Percentiles rank a stretch among this genome's conserved stretches.
These are phyloP conservation scores for Candida xiaguanensis DNA, from an alignment of 805 yeast species.

Conservation along the genomic window DNA sequence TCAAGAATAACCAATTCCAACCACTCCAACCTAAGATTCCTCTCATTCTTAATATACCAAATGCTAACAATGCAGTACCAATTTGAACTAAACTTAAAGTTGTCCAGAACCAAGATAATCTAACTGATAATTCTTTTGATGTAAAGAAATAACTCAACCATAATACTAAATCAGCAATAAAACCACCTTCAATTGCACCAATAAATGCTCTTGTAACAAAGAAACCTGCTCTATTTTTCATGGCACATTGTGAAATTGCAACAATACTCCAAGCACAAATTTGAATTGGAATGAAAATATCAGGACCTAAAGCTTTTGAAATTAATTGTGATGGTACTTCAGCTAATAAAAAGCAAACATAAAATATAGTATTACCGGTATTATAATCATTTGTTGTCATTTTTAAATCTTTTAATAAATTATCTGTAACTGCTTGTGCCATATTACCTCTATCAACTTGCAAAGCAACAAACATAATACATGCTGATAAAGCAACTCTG, in stretches of 20 bases:
- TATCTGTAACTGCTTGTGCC: conserved; percentile 56
- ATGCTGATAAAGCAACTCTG: conserved; percentile 55
- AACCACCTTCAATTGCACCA: conserved; percentile 66
- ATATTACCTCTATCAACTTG: conserved; percentile 60
- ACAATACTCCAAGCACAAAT: conserved; percentile 55
- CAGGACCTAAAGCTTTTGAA: conserved; percentile 61
- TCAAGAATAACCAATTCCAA: conserved; percentile 64
- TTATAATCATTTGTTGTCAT: conserved; percentile 57
- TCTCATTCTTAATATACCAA: conserved; percentile 50
- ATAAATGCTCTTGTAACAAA: conserved; percentile 47
- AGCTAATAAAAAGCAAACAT: conserved; percentile 49
- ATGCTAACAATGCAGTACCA: conserved; percentile 36
- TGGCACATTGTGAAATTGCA: conserved; percentile 44
- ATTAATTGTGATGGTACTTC: conserved; percentile 67
- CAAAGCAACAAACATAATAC: conserved; percentile 55
- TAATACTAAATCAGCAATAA: conserved; percentile 59
- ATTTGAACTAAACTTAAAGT: conserved; percentile 21
- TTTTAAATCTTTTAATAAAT: conserved; percentile 47
- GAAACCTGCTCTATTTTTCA: conserved; percentile 36
- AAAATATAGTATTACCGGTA: conserved; percentile 53
- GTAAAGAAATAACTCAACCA: conserved; percentile 70
- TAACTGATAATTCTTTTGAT: conserved; percentile 50
- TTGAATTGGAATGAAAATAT: conserved; percentile 58
- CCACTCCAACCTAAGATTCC: conserved; percentile 45
- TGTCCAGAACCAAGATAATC: conserved; percentile 48